phyloP scores from a whole-genome alignment of 2,329 filamentous ascomycete species.

The Thelonectria rubi region DNA sequence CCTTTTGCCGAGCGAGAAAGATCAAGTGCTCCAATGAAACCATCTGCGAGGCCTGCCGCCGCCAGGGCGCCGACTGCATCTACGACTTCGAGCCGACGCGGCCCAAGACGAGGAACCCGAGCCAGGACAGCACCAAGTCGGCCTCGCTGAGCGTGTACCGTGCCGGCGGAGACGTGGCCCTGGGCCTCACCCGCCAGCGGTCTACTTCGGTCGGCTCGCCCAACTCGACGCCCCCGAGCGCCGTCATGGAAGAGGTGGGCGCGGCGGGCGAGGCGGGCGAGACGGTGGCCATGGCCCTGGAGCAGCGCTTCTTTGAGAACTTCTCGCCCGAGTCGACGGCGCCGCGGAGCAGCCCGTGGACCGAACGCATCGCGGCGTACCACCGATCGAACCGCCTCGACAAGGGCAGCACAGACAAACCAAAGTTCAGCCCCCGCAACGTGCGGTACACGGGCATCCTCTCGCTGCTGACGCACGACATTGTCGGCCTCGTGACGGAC shows the following conservation, averaged over 20 bases:
- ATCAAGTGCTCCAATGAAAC: conserved; percentile 52
- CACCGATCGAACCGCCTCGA: conserved; percentile 23
- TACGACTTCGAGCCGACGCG: conserved; percentile 49
- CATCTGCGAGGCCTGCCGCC: conserved; percentile 50
- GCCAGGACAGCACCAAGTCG: conserved; percentile 39
- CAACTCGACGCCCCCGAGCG: conserved; percentile 37
- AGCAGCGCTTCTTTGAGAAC: conserved; percentile 44
- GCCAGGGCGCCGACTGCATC: conserved; percentile 50
- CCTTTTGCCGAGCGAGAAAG: conserved; percentile 50
- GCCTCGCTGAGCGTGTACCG: conserved; percentile 21
- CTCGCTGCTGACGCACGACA: conserved; percentile 43
- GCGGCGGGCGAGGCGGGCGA: conserved; percentile 32
- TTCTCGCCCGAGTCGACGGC: conserved; percentile 31
- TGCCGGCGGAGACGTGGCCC: conserved; percentile 25
- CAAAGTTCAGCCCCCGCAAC: conserved; percentile 32
- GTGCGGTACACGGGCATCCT: conserved; percentile 42
- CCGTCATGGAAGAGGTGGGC: conserved; percentile 33
- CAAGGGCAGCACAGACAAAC: background rate
- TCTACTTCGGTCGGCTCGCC: conserved; percentile 40
- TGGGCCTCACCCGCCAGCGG: conserved; percentile 37
- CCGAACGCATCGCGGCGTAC: conserved; percentile 33
- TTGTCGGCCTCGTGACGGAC: conserved; percentile 44
- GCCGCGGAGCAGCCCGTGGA: conserved; percentile 34
- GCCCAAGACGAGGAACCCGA: conserved; percentile 42
- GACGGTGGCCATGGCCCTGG: conserved; percentile 44